These are phyloP conservation scores for Telopea speciosissima DNA, from an alignment of 177 flowering plant genomes.

Conservation along the genomic window DNA sequence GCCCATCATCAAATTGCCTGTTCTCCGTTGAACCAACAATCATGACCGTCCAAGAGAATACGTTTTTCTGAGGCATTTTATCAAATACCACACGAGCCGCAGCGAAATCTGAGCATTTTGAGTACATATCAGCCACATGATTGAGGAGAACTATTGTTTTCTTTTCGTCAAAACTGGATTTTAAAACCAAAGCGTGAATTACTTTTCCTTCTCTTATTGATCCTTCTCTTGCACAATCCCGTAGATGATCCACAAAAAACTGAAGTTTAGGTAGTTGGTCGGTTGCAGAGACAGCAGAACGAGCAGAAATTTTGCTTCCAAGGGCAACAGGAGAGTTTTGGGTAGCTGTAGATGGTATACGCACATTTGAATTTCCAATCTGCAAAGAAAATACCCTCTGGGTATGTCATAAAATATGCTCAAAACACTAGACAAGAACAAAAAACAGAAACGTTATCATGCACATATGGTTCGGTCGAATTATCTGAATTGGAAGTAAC, in stretches of 20 bases:
- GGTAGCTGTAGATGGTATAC: background rate
- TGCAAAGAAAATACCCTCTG: background rate
- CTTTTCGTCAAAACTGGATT: constrained; percentile 27
- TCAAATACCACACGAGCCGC: constrained; percentile 39
- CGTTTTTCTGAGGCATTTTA: constrained; percentile 37
- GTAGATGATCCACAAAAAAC: constrained; percentile 34
- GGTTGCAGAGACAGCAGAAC: background rate
- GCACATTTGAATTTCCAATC: background rate
- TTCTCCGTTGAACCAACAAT: constrained; percentile 47
- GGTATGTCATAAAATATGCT: too few relatives aligned
- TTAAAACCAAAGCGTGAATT: constrained; percentile 42
- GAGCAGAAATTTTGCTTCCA: background rate
- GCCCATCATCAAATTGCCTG: constrained; percentile 36
- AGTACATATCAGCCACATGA: constrained; percentile 42
- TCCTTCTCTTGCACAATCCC: constrained; percentile 28
- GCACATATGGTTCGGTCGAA: too few relatives aligned
- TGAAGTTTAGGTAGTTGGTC: constrained; percentile 16
- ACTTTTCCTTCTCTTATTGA: constrained; percentile 28
- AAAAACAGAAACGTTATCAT: too few relatives aligned
- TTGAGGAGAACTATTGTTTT: constrained; percentile 32
- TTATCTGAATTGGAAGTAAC: too few relatives aligned
- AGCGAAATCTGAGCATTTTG: constrained; percentile 39
- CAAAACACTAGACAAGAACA: too few relatives aligned
- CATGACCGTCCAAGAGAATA: constrained; percentile 62
- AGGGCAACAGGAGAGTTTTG: constrained; percentile 3